Evolutionary conservation across 495 filamentous ascomycete genomes (phyloP), one percentile per base, ranked within the genome.

Genomic region (Penicillium parvum): DNA sequence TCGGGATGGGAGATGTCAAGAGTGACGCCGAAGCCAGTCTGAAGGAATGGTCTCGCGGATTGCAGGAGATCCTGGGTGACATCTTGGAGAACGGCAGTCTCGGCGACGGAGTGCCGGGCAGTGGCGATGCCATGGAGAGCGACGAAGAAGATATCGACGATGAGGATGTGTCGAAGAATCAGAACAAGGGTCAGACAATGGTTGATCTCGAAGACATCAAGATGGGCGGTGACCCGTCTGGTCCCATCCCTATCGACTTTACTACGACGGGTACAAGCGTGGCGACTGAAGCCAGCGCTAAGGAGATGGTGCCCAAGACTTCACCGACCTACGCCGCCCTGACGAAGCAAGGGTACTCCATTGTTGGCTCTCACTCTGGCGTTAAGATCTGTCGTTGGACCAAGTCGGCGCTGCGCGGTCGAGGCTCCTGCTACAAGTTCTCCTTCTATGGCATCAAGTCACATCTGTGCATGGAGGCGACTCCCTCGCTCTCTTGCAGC

Each of bases 361-460:
- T 97, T 42, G 83, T 97, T 35, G 91, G 91, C 35, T 90, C 89
- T 0, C 91, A 97, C 66, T 94, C 87, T 7, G 91, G 91, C 17
- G 91, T 97, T 42, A 97, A 97, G 66, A 95, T 96, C 52, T 96
- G 91, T 60, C 86, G 91, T 17, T 97, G 91, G 91, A 97, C 91
- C 7, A 97, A 97, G 67, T 95, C 90, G 5, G 91, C 91, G 3
- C 83, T 97, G n/a, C 87, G 91, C 36, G 91, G 91, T 20, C 81
- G 91, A 12, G 91, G 91, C 8, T 94, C 87, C 15, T 97, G 91
- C 72, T 97, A 97, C 75, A 97, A 97, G 61, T 95, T 75, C 63
- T 90, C 85, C 5, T 96, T 97, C 69, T 97, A 97, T 64, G 91
- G 90, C 47, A 97, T 97, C 58, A 77, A 82, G 42, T 96, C 90